A percentile compares a stretch with the other conserved stretches of the same genome.
phyloP scores from a whole-genome alignment of 148 eudicot species.

The Mesembryanthemum crystallinum region DNA sequence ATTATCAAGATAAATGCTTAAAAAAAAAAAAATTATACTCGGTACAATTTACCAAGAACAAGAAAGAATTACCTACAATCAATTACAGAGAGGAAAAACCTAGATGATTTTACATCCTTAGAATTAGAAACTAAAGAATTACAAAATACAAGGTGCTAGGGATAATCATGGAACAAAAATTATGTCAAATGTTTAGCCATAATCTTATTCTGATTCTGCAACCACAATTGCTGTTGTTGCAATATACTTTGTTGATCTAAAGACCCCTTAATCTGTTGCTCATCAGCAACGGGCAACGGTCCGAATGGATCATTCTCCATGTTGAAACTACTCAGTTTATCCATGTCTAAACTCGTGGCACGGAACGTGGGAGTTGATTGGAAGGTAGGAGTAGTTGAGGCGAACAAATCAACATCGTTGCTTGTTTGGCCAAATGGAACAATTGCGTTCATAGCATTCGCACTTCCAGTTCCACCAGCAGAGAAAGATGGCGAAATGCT shows the following conservation, averaged over 20 bases:
- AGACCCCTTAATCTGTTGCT: background rate
- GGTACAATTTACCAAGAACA: constrained; percentile 1
- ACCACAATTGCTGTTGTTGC: constrained; percentile 36
- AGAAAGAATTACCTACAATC: background rate
- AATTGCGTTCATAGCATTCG: constrained; percentile 22
- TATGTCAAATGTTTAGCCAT: constrained; percentile 30
- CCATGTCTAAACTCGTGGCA: constrained; percentile 29
- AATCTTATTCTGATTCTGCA: constrained; percentile 35
- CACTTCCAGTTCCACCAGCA: background rate
- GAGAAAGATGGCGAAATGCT: constrained; percentile 19
- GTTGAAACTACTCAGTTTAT: constrained; percentile 3
- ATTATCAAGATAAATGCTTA: background rate
- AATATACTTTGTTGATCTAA: constrained; percentile 14
- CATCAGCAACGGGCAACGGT: constrained; percentile 10
- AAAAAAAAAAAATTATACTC: background rate
- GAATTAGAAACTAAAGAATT: too few species aligned
- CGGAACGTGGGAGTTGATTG: constrained; percentile 58
- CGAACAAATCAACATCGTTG: constrained; percentile 16
- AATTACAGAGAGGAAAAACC: constrained; percentile 6
- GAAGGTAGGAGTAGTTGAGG: constrained; percentile 29
- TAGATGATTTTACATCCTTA: background rate
- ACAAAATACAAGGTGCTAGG: background rate
- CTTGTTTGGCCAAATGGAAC: background rate
- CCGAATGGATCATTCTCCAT: constrained; percentile 46
- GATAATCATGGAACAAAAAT: background rate